A percentile compares a stretch with the other conserved stretches of the same genome.
phyloP scores from a whole-genome alignment of 768 basidiomycete genomes.

The Cystobasidium onofrii region DNA sequence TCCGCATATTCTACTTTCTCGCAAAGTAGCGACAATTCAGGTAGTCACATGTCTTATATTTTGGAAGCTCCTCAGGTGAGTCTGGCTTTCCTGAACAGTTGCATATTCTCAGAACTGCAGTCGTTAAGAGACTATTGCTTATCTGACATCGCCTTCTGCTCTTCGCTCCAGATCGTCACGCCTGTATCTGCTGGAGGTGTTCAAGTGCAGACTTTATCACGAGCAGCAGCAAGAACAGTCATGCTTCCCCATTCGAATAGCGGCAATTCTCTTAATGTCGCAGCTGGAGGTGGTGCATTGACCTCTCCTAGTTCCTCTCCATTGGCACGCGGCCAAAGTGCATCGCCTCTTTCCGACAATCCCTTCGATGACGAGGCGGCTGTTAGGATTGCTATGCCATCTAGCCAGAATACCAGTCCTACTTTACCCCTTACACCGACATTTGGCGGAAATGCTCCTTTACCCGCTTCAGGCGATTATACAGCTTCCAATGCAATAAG shows the following conservation, averaged over 20 bases:
- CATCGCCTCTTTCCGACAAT: slow-evolving; percentile 13
- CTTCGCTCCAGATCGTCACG: slow-evolving; percentile 39
- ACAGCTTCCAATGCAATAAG: neutral
- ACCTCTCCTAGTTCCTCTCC: neutral
- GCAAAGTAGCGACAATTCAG: slow-evolving; percentile 2
- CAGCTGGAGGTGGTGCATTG: neutral
- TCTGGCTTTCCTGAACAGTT: neutral
- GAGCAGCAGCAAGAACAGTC: slow-evolving; percentile 26
- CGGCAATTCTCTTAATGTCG: neutral
- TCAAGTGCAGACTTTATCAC: neutral
- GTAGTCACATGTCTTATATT: slow-evolving; percentile 42
- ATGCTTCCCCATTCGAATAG: slow-evolving; percentile 15
- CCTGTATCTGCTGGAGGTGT: slow-evolving; percentile 33
- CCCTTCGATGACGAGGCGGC: slow-evolving; percentile 33
- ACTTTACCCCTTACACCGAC: slow-evolving; percentile 22
- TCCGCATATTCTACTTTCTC: slow-evolving; percentile 31
- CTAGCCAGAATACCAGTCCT: neutral
- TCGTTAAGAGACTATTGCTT: too few relatives aligned
- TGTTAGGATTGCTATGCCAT: slow-evolving; percentile 6
- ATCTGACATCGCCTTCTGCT: neutral
- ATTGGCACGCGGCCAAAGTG: neutral
- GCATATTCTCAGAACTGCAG: neutral
- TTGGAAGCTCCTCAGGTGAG: slow-evolving; percentile 41
- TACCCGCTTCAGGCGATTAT: neutral
- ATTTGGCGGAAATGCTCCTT: slow-evolving; percentile 1